Evolutionary conservation across 1,284 basidiomycete genomes (phyloP), one percentile per base, ranked within the genome.

Genomic region (Ceratobasidium sp.): DNA sequence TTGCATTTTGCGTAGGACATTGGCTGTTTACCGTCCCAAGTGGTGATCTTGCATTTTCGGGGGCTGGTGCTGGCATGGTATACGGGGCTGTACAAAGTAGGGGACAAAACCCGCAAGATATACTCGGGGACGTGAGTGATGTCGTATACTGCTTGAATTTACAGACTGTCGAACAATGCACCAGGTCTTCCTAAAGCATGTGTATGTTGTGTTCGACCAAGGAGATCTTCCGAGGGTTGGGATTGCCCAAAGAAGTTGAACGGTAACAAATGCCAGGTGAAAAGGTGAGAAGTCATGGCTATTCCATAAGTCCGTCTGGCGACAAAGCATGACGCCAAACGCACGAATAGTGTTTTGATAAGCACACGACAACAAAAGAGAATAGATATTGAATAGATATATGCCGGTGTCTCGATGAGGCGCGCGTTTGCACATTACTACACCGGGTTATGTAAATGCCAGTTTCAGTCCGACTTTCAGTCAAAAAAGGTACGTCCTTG

Each of bases 151-250:
- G 26, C 23, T 28, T 4, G 12, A 16, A 10, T 16, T 55, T 9
- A 32, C 8, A 30, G 10, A 12, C 2, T 55, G 6, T n/a, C 12
- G 34, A n/a, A 14, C 2, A 21, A 4, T 48, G 36, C 8, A 14
- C 8, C 36, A 73, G 65, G 73, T 74, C 3, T 74, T 74, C 30
- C 41, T 74, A 28, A 74, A 74, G 39, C 73, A 67, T 58, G 71
- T 74, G 21, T 74, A 74, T 69, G 73, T 71, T 46, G 58, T 74
- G 18, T 74, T 74, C 34, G 73, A 74, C 34, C 73, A 74, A 45
- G 32, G 62, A 6, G 36, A 52, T 21, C 30, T 48, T 18, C 72
- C 72, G 9, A 53, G 64, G n/a, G 50, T 73, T 26, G 72, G 72
- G 14, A 45, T 73, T 26, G 72, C 62, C 10, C 72, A 73, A 43